Evolutionary conservation across 192 early-diverging fungal species (phyloP), one percentile per base, ranked within the genome.

Genomic region (Dispira simplex): DNA sequence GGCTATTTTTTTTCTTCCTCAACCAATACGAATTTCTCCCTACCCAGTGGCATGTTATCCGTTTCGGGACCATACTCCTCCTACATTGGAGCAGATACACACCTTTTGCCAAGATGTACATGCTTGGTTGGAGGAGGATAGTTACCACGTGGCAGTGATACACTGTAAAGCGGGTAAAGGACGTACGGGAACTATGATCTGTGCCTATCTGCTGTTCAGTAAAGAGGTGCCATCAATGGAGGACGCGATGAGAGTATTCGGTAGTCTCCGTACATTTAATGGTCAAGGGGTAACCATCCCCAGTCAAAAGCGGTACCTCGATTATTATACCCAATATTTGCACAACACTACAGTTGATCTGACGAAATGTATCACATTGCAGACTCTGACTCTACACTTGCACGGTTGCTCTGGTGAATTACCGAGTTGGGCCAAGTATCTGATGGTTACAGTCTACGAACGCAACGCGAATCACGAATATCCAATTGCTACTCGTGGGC

Each of bases 131-230:
- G 57, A 69, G 8, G 59, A 51, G 14, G 67, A 68, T 9, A 10
- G 66, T 9, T 53, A 63, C 2, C 77, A 84, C 56, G 74, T 78
- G 13, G 78, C 79, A 0, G 81, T 76, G 6, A 68, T 84, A 9
- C 83, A 84, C 58, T 84, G 83, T 63, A 82, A 83, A 55, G 83
- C 83, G n/a, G 83, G 83, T 18, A 84, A 84, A 46, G 83, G 83
- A 8, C 68, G 83, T 8, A 84, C 83, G 14, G 83, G 83, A 11
- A 69, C 75, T 13, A 79, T 84, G 74, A 69, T 82, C 16, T 70
- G 76, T 46, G 48, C 77, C 4, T 70, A 77, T 20, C 67, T 84
- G 46, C 46, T 84, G 14, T 71, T 70, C 26, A 63, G 68, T 26
- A 39, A 43, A 18, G 56, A 16, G 3, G 26, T 43, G 56, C 8